A percentile compares a stretch with the other conserved stretches of the same genome.
These are phyloP conservation scores for Kalmusia sp. DNA, from an alignment of 2,329 filamentous ascomycete genomes.

Conservation along the genomic window DNA sequence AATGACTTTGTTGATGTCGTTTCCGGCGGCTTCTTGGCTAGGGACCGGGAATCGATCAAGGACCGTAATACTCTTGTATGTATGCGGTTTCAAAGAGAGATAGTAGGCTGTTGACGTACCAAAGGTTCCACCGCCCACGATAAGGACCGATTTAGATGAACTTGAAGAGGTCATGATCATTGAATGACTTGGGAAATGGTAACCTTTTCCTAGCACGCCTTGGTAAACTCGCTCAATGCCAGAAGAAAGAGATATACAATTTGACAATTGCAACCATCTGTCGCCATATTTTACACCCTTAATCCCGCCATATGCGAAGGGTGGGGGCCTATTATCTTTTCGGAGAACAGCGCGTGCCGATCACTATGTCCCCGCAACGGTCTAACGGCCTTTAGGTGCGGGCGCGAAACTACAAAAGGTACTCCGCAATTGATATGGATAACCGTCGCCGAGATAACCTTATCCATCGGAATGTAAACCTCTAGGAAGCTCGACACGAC, in stretches of 20 bases:
- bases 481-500: not conserved
- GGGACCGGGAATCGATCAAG: conserved; percentile 41
- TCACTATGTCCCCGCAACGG: not conserved
- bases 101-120: conserved; percentile 68
- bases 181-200: no score
- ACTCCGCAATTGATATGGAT: not conserved
- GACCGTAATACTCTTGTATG: conserved; percentile 47
- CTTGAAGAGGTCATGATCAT: not conserved
- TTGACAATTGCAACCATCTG: not conserved
- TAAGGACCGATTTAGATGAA: conserved; percentile 47
- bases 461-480: not conserved
- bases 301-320: not conserved
- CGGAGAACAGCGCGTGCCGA: not conserved
- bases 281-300: not conserved
- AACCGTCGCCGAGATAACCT: not conserved
- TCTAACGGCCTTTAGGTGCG: not conserved
- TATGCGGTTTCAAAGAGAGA: conserved; percentile 51
- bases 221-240: no score
- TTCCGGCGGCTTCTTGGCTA: conserved; percentile 58
- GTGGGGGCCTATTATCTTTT: not conserved
- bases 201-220: no score
- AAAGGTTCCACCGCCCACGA: conserved; percentile 69
- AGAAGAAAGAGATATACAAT: not conserved
- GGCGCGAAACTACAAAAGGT: not conserved
- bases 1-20: conserved; percentile 66